Base-by-base conservation (phyloP, 1,284 basidiomycete species). In the Porogramme epimiltina region DNA sequence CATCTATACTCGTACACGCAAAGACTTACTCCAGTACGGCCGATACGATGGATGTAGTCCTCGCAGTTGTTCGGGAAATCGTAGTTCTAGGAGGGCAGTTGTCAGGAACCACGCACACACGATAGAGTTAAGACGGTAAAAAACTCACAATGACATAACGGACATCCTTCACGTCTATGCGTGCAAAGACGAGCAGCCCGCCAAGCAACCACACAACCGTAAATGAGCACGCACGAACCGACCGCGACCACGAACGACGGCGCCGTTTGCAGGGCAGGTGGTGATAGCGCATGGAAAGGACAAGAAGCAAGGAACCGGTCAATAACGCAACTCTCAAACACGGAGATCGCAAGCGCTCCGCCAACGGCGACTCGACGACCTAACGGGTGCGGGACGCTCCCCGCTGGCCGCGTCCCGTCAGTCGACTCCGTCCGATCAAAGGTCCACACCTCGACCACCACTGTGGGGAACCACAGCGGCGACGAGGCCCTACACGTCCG, bases 1-100 rank as follows among this genome's bases (percentile, higher is more conserved):
- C 13, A n/a, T 51, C 11, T 40, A 1, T n/a, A n/a, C 34, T 37
- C n/a, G n/a, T 37, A 5, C 8, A 9, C 34, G 6, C 9, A 9
- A 18, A 48, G 28, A 69, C 84, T 47, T 70, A 91, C 89, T 53
- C 89, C 89, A 62, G 89, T 92, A 70, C 93, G 91, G 54, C 93
- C 93, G 62, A 95, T 95, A 60, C 94, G 91, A 70, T 95, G 92
- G 50, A 95, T 91, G 70, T 94, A 94, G 72, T 95, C 92, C 76
- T 95, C 93, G 62, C 91, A 94, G 68, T 95, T 95, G 75, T 95
- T 97, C 3, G 95, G 93, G 81, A 97, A 98, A 71, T 97, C 95
- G 72, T 93, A 96, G 78, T 95, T 95, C 89, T 92, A 59, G 34
- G 67, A 62, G 56, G 64, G 60, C 54, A 46, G 19, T 15, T 45